Conservation (phyloP, 768 basidiomycete genomes). For the Russula abietina region DNA sequence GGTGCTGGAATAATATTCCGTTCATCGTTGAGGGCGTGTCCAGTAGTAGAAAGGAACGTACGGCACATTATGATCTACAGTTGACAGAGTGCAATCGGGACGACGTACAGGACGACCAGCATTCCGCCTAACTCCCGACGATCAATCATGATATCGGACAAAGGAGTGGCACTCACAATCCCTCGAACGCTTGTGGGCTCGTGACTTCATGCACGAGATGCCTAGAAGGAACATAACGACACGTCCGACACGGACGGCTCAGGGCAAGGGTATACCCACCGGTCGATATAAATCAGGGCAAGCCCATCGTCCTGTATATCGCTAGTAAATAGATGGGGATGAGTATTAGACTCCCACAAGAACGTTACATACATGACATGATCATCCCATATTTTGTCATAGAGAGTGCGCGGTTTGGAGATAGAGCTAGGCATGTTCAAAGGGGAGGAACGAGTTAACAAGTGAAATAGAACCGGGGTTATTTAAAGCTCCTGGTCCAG, state of each 20-base stretch:
- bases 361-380: conserved; percentile 70
- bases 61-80: conserved; percentile 57
- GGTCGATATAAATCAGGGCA: conserved; percentile 68
- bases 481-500: no score
- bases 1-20: conserved; percentile 34
- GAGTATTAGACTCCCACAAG: not conserved
- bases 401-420: conserved; percentile 73
- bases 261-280: conserved; percentile 29
- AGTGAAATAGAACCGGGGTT: no score
- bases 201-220: conserved; percentile 63
- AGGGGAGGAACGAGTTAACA: not conserved
- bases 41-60: conserved; percentile 23
- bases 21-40: conserved; percentile 7
- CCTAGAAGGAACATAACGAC: conserved; percentile 29
- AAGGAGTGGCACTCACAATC: conserved; percentile 34
- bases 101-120: conserved; percentile 52
- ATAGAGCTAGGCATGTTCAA: conserved; percentile 49
- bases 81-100: conserved; percentile 60
- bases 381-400: conserved; percentile 98
- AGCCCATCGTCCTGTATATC: conserved; percentile 69
- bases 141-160: not conserved
- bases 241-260: not conserved
- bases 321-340: conserved; percentile 36
- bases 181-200: conserved; percentile 57
- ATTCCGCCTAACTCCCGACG: conserved; percentile 34